A percentile compares a stretch with the other conserved stretches of the same genome.
phyloP scores from a whole-genome alignment of 768 basidiomycete species.

The Inosperma sp. region DNA sequence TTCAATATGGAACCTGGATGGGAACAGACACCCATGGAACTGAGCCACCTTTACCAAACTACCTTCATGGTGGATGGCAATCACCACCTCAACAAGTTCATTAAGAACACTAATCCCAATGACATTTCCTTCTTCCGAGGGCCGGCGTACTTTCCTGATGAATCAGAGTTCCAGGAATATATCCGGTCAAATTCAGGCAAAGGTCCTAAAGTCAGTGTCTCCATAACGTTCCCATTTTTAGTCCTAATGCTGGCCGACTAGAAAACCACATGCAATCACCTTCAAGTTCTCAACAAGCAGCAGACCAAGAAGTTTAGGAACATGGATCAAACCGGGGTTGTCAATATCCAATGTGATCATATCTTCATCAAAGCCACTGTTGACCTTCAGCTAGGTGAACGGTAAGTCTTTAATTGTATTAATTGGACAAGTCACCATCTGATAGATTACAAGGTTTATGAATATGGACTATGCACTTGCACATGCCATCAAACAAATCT shows the following conservation, averaged over 20 bases:
- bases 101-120: too few relatives aligned
- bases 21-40: too few relatives aligned
- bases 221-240: too few relatives aligned
- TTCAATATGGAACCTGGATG: too few relatives aligned
- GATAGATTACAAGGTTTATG: slow-evolving; percentile 15
- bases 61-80: too few relatives aligned
- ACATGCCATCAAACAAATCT: slow-evolving; percentile 10
- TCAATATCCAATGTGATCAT: slow-evolving; percentile 26
- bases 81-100: too few relatives aligned
- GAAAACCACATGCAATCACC: slow-evolving; percentile 21
- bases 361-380: slow-evolving; percentile 21
- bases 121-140: too few relatives aligned
- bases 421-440: neutral
- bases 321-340: slow-evolving; percentile 22
- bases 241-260: slow-evolving; percentile 4
- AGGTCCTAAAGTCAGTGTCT: too few relatives aligned
- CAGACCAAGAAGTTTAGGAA: slow-evolving; percentile 26
- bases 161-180: too few relatives aligned
- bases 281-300: slow-evolving; percentile 27
- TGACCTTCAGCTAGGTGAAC: slow-evolving; percentile 29
- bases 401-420: slow-evolving; percentile 12
- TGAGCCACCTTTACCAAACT: too few relatives aligned
- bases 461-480: slow-evolving; percentile 20
- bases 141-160: too few relatives aligned
- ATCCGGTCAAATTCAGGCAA: too few relatives aligned